Conservation (phyloP, 495 filamentous ascomycete species). For the Ascodesmis nigricans region DNA sequence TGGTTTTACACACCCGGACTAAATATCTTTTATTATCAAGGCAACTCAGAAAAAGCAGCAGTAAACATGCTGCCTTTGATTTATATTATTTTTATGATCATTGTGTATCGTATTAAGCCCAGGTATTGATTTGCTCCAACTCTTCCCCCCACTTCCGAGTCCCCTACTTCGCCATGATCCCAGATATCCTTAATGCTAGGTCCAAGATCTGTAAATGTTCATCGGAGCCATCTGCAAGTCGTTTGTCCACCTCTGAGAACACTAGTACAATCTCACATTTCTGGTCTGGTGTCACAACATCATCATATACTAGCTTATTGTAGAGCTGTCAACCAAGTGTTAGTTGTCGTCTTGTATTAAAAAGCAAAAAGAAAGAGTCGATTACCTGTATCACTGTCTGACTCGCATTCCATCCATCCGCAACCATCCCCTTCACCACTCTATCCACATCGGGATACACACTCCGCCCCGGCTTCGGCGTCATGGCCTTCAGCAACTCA, state of each 20-base stretch:
- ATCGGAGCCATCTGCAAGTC: constrained; percentile 90
- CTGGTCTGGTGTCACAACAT: constrained; percentile 54
- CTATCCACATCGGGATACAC: constrained; percentile 53
- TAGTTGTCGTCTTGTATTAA: not conserved
- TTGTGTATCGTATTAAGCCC: not conserved
- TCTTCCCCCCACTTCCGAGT: not conserved
- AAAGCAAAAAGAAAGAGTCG: not conserved
- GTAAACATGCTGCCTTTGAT: not conserved
- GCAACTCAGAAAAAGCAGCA: not conserved
- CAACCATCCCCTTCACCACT: constrained; percentile 70
- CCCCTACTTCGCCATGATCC: constrained; percentile 33
- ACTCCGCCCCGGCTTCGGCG: constrained; percentile 39
- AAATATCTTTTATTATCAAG: too few relatives aligned
- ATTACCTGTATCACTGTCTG: constrained; percentile 60
- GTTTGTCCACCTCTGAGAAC: constrained; percentile 85
- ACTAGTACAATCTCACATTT: constrained; percentile 78
- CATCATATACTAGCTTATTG: constrained; percentile 59
- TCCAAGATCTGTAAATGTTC: constrained; percentile 85
- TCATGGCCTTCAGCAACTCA: constrained; percentile 49
- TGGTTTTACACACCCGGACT: too few relatives aligned
- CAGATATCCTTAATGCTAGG: constrained; percentile 54
- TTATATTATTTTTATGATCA: not conserved
- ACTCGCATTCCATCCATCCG: constrained; percentile 94
- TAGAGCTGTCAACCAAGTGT: constrained; percentile 41
- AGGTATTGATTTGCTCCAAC: not conserved